Evolutionary conservation across 2,329 filamentous ascomycete species (phyloP), one percentile per base, ranked within the genome.

Genomic region (Aschersonia sp.): DNA sequence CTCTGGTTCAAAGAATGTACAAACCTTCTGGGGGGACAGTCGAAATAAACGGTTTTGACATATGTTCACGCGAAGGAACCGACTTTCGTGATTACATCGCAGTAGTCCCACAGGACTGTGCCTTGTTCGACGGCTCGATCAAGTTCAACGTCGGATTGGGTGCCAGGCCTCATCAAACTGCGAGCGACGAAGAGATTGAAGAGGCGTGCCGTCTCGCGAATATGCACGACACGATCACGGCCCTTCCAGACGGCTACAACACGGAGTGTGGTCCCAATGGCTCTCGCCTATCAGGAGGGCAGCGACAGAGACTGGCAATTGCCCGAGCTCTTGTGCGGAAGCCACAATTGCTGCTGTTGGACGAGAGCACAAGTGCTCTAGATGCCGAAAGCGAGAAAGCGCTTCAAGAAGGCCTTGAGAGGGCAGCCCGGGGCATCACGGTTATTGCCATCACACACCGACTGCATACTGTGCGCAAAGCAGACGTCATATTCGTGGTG

Each of bases 351-450:
- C 63, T 94, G 14, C 75, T 94, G 40, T 70, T 94, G 1, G 87
- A 94, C 56, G 87, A 94, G 68, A 84, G 84, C 32, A 94, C 87
- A 0, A 85, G 79, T 42, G 83, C 83, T 4, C 70, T 94, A 3
- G 87, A 94, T 56, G 76, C 78, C 0, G 80, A 81, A 56, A 83
- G 76, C 45, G 83, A 86, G 46, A 68, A 70, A 5, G 63, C 81
- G 8, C 72, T 94, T 30, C 76, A 85, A 48, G 72, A 82, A 30
- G 81, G 79, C 0, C 65, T 87, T 42, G 78, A 85, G 61, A 69
- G 64, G 50, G 76, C 70, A 0, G 69, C 70, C 2, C 67, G 66
- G 44, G 72, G 61, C 48, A 74, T 75, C 43, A 79, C 75, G 0
- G 73, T 78, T 12, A 67, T 79, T 52, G 74, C 74, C 29, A 76